Conservation (phyloP, 1,139 yeast species). For the Yamadazyma conglobata region DNA sequence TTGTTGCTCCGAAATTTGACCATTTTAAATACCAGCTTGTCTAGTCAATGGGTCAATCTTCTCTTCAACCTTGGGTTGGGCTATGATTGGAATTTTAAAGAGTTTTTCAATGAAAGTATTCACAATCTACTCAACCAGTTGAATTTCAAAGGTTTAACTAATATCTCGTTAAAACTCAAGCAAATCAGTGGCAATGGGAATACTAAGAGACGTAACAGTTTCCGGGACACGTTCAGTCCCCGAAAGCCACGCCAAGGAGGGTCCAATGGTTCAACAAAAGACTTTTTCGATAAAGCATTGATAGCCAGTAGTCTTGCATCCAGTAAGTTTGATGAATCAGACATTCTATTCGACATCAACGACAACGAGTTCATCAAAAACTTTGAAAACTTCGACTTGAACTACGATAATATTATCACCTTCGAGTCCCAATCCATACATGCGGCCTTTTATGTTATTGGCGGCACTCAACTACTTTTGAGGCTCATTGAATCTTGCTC, state of each 20-base stretch:
- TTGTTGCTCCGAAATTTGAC: slow-evolving; percentile 32
- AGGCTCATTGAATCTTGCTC: slow-evolving; percentile 26
- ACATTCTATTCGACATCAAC: slow-evolving; percentile 32
- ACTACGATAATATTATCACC: too few species aligned
- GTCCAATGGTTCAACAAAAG: slow-evolving; percentile 7
- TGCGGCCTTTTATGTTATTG: slow-evolving; percentile 31
- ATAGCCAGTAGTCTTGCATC: slow-evolving; percentile 21
- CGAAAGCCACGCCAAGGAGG: too few species aligned
- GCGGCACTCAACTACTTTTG: slow-evolving; percentile 35
- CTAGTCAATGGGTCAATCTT: slow-evolving; percentile 39
- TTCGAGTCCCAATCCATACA: slow-evolving; percentile 30
- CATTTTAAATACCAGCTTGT: slow-evolving; percentile 25
- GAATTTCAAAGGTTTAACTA: slow-evolving; percentile 23
- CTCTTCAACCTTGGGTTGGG: slow-evolving; percentile 37
- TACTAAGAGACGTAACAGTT: slow-evolving; percentile 13
- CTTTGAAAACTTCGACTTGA: slow-evolving; percentile 17
- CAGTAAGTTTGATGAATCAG: slow-evolving; percentile 21
- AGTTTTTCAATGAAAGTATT: slow-evolving; percentile 30
- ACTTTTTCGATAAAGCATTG: slow-evolving; percentile 17
- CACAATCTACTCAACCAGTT: slow-evolving; percentile 30
- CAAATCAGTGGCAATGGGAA: slow-evolving; percentile 19
- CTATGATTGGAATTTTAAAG: slow-evolving; percentile 37
- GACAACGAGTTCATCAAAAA: slow-evolving; percentile 17
- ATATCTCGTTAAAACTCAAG: slow-evolving; percentile 22
- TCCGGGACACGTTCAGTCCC: slow-evolving; percentile 13